Conservation (phyloP, 2,329 filamentous ascomycete species). For the Apiospora marii region DNA sequence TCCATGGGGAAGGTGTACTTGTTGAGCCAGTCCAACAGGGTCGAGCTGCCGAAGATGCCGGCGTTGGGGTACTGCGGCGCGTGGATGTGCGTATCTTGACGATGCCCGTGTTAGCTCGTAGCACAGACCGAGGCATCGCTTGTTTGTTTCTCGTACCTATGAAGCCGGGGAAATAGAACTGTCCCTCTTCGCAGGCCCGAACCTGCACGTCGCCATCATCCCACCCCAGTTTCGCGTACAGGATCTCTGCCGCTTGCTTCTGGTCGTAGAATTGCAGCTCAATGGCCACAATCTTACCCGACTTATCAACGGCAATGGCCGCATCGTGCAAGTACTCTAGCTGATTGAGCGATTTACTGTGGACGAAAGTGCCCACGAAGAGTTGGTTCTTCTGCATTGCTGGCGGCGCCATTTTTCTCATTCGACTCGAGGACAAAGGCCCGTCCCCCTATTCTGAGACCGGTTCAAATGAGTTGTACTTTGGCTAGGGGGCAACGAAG, state of each 20-base stretch:
- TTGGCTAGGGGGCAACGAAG: neutral
- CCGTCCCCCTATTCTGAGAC: neutral
- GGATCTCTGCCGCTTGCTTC: slow-evolving; percentile 41
- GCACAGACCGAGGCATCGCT: neutral
- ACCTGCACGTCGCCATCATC: slow-evolving; percentile 47
- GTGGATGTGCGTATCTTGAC: slow-evolving; percentile 91
- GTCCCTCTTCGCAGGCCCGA: slow-evolving; percentile 50
- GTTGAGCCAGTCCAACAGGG: slow-evolving; percentile 90
- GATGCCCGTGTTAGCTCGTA: slow-evolving; percentile 31
- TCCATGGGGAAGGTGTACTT: slow-evolving; percentile 97
- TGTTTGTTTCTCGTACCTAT: slow-evolving; percentile 61
- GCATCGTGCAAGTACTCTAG: slow-evolving; percentile 61
- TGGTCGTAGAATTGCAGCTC: slow-evolving; percentile 45
- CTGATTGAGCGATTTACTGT: slow-evolving; percentile 56
- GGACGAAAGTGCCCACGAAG: slow-evolving; percentile 64
- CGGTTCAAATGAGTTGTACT: neutral
- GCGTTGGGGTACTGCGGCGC: slow-evolving; percentile 94
- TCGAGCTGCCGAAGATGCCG: slow-evolving; percentile 92
- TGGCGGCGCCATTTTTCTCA: slow-evolving; percentile 33
- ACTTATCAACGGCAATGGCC: slow-evolving; percentile 57
- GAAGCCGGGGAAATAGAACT: slow-evolving; percentile 87
- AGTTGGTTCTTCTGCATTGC: slow-evolving; percentile 49
- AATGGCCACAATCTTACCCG: slow-evolving; percentile 59
- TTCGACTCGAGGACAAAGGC: neutral
- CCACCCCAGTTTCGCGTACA: slow-evolving; percentile 58